Percentiles rank a stretch among this genome's conserved stretches.
These are phyloP conservation scores for Coniochaeta sp. DNA, from an alignment of 2,329 filamentous ascomycete genomes.

Conservation along the genomic window DNA sequence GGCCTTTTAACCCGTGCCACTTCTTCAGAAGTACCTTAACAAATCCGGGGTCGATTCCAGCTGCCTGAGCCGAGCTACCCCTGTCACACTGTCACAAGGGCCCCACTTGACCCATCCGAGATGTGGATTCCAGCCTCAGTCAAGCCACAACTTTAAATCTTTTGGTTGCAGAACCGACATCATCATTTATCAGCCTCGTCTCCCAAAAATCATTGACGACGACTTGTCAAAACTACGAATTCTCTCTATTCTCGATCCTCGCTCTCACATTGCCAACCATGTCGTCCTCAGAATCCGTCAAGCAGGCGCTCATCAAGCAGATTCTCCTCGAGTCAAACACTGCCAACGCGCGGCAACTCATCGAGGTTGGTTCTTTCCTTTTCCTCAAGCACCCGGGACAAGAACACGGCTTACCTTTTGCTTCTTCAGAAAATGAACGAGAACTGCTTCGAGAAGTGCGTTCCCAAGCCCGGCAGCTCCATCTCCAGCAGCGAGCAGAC, in stretches of 20 bases:
- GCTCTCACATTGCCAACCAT: slow-evolving; percentile 26
- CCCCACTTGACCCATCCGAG: background rate
- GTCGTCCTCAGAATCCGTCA: slow-evolving; percentile 47
- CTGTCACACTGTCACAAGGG: background rate
- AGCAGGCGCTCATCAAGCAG: slow-evolving; percentile 57
- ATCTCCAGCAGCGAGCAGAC: slow-evolving; percentile 60
- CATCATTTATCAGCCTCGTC: background rate
- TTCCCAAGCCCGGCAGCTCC: slow-evolving; percentile 60
- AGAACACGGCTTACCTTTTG: background rate
- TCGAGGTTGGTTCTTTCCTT: slow-evolving; percentile 47
- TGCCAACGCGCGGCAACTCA: slow-evolving; percentile 61
- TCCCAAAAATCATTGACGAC: background rate
- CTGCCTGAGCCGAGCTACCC: background rate
- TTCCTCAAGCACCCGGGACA: background rate
- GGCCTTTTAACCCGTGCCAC: slow-evolving; percentile 8
- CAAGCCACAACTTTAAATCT: slow-evolving; percentile 3
- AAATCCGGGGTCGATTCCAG: slow-evolving; percentile 5
- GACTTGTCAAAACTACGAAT: background rate
- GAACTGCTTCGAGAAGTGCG: slow-evolving; percentile 72
- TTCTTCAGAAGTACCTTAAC: background rate
- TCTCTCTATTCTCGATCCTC: no score
- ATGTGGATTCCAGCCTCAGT: background rate
- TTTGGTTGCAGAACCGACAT: background rate
- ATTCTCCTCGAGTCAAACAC: slow-evolving; percentile 57
- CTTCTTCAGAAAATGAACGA: slow-evolving; percentile 64